A percentile compares a stretch with the other conserved stretches of the same genome.
These are phyloP conservation scores for Lepidium didymum DNA, from an alignment of 345 rosid genomes.

Conservation along the genomic window DNA sequence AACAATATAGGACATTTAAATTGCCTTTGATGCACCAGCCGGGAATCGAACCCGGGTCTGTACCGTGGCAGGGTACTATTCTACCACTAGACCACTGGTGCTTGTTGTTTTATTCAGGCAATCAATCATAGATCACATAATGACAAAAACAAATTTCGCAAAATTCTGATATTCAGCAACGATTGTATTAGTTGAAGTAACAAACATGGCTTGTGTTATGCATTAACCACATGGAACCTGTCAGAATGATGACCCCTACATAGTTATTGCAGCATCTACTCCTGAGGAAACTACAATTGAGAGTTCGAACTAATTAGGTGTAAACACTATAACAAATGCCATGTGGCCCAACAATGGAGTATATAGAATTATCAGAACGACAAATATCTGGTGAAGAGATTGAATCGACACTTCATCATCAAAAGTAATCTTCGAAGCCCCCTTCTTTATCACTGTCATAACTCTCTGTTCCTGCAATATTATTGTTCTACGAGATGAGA, in stretches of 20 bases:
- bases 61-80: slow-evolving; percentile 78
- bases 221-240: not conserved
- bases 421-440: slow-evolving; percentile 82
- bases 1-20: not conserved
- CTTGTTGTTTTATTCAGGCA: not conserved
- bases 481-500: slow-evolving; percentile 26
- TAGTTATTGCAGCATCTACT: slow-evolving; percentile 7
- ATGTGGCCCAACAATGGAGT: slow-evolving; percentile 23
- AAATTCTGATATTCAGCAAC: not conserved
- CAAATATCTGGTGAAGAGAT: slow-evolving; percentile 5
- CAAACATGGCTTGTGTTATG: slow-evolving; percentile 11
- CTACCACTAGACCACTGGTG: slow-evolving; percentile 51
- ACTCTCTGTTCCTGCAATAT: slow-evolving; percentile 53
- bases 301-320: slow-evolving; percentile 13
- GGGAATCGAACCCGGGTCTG: slow-evolving; percentile 85
- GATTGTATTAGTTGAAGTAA: slow-evolving; percentile 5
- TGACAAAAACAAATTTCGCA: not conserved
- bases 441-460: slow-evolving; percentile 53
- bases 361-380: not conserved
- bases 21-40: slow-evolving; percentile 46
- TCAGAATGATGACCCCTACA: slow-evolving; percentile 5
- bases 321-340: slow-evolving; percentile 10
- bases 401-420: slow-evolving; percentile 22
- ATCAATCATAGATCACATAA: not conserved
- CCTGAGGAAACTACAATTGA: slow-evolving; percentile 3